phyloP scores from a whole-genome alignment of 805 yeast genomes.

The Candida montana region DNA sequence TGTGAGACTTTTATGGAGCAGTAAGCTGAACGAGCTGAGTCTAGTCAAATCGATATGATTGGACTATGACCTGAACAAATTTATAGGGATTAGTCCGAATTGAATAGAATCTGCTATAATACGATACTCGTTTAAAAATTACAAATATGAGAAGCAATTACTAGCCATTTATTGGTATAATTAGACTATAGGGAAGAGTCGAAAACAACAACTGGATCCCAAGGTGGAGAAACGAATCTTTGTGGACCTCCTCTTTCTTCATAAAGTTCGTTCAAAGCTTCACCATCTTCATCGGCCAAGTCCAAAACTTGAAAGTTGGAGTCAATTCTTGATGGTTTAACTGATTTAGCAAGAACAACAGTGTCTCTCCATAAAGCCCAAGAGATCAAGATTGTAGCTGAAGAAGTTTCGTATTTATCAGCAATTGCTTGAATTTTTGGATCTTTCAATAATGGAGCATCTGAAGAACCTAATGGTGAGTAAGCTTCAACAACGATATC shows the following conservation, averaged over 20 bases:
- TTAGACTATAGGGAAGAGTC: constrained; percentile 7
- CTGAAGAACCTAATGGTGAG: constrained; percentile 17
- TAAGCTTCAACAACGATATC: constrained; percentile 18
- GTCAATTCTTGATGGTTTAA: constrained; percentile 37
- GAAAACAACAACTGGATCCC: constrained; percentile 34
- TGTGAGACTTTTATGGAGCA: no score
- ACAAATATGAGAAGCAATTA: no score
- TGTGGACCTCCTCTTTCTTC: constrained; percentile 25
- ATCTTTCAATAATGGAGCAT: constrained; percentile 27
- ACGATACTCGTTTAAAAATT: no score
- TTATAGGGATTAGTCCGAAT: no score
- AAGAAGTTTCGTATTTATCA: constrained; percentile 32
- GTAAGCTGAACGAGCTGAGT: no score
- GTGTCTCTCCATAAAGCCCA: constrained; percentile 58
- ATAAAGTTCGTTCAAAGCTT: constrained; percentile 23
- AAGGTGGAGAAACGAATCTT: constrained; percentile 22
- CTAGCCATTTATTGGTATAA: no score
- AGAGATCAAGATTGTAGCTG: constrained; percentile 50
- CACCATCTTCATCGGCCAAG: constrained; percentile 33
- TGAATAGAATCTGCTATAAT: no score
- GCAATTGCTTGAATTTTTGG: constrained; percentile 41
- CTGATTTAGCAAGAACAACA: constrained; percentile 49
- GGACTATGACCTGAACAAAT: no score
- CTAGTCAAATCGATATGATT: no score
- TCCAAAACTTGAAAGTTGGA: constrained; percentile 29